Evolutionary conservation across 306 rosid genomes (phyloP), one percentile per base, ranked within the genome.

Genomic region (Erythrophleum fordii): DNA sequence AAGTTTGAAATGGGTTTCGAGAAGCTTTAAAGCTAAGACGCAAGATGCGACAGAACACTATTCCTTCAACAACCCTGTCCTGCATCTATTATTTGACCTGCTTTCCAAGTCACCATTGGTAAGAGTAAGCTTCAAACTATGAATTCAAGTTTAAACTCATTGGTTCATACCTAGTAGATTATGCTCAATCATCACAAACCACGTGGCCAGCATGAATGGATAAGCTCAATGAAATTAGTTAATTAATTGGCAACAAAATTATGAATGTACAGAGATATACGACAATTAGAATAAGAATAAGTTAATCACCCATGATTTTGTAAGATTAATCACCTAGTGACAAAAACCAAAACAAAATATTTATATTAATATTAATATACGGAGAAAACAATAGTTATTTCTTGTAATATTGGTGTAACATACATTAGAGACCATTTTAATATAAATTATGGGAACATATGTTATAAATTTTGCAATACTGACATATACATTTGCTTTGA

Each of bases 161-260:
- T 0, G 11, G 31, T 23, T n/a, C n/a, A n/a, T n/a, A n/a, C n/a
- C n/a, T n/a, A 58, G 5, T 58, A 11, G 18, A 11, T 58, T 11
- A 5, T 5, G 28, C 62, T n/a, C 11, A 20, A 73, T 53, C 9
- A 37, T 53, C 52, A 55, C 35, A 16, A 22, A 25, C 51, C 77
- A 56, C 42, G n/a, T 58, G 78, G 55, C 56, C 66, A 75, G 29
- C 42, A 16, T 28, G 51, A 11, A 60, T 58, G 23, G 35, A 58
- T 75, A 42, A 42, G 70, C 52, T 42, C 13, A 59, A 42, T 2
- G n/a, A 20, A 4, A 58, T 5, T 11, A 25, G 44, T 11, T 58
- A 25, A 9, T 41, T 58, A 0, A 0, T 17, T 11, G 29, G 12
- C 35, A 61, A 16, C 29, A 10, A 29, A 41, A 42, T 75, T 59